Conservation (phyloP, 106 monocot genomes). For the Dendrobium huoshanense region DNA sequence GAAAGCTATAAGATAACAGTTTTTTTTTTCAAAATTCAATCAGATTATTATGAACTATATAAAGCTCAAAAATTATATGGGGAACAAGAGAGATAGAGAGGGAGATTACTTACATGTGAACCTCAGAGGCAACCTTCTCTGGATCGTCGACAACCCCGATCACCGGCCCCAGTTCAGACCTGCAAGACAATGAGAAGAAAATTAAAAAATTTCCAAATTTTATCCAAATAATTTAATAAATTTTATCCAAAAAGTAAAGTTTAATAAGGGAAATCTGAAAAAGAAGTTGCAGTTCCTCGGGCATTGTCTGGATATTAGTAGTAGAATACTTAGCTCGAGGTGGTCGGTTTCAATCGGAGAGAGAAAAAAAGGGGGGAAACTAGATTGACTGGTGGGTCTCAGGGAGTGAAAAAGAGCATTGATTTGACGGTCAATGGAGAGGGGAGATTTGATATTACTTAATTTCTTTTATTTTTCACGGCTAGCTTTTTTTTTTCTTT, state of each 20-base stretch:
- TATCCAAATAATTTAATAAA: too few species aligned
- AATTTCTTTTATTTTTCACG: too few species aligned
- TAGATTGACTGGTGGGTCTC: background rate
- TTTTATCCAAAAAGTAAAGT: background rate
- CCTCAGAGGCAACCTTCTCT: conserved; percentile 43
- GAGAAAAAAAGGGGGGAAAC: background rate
- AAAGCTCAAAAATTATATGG: background rate
- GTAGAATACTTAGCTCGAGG: conserved; percentile 18
- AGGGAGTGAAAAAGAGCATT: background rate
- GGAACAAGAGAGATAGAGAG: background rate
- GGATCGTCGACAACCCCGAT: conserved; percentile 48
- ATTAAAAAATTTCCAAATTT: background rate
- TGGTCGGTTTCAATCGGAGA: conserved; percentile 7
- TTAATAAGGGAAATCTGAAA: background rate
- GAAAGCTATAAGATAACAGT: background rate
- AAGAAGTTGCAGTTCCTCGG: background rate
- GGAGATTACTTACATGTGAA: conserved; percentile 30
- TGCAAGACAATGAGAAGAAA: background rate
- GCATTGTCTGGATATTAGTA: background rate
- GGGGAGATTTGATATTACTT: background rate
- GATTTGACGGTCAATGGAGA: background rate
- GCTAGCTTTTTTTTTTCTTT: background rate
- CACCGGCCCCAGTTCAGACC: conserved; percentile 7
- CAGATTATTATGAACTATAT: background rate
- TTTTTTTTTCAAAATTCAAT: background rate